Conservation (phyloP, 2,329 filamentous ascomycete species). For the Neophaeococcomyces aloes region DNA sequence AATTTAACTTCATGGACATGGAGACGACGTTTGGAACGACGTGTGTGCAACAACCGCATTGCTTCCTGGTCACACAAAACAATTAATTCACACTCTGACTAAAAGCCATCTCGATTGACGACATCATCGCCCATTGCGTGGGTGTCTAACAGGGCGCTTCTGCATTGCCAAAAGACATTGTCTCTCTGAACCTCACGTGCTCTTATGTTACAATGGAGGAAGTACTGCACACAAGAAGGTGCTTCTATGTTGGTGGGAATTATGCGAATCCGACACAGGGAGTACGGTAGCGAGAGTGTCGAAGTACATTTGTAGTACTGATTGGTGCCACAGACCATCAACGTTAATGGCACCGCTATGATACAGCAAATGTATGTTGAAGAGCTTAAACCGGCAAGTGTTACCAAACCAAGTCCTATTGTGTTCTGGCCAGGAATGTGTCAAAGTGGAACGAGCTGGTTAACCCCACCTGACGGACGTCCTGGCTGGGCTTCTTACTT, state of each 20-base stretch:
- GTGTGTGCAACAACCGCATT: too few species aligned
- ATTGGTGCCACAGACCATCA: not conserved
- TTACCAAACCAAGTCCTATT: slow-evolving; percentile 23
- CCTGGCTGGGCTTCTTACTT: slow-evolving; percentile 41
- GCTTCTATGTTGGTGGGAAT: slow-evolving; percentile 25
- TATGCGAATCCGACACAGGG: slow-evolving; percentile 17
- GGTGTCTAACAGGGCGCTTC: too few species aligned
- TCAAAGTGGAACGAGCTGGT: slow-evolving; percentile 26
- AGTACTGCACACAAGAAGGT: slow-evolving; percentile 14
- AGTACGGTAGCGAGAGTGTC: not conserved
- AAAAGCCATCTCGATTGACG: too few species aligned
- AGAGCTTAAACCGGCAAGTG: slow-evolving; percentile 23
- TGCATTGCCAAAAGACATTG: too few species aligned
- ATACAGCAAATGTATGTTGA: slow-evolving; percentile 30
- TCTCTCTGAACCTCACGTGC: too few species aligned
- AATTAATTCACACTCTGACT: too few species aligned
- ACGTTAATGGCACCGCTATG: slow-evolving; percentile 16
- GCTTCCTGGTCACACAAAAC: too few species aligned
- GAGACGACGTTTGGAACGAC: too few species aligned
- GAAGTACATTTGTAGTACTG: not conserved
- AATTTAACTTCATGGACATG: too few species aligned
- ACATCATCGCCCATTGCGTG: too few species aligned
- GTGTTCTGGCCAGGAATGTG: slow-evolving; percentile 25
- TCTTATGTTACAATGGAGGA: not conserved
- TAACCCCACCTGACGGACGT: slow-evolving; percentile 40